Conservation (phyloP, 345 rosid species). For the Hibiscus mutabilis region DNA sequence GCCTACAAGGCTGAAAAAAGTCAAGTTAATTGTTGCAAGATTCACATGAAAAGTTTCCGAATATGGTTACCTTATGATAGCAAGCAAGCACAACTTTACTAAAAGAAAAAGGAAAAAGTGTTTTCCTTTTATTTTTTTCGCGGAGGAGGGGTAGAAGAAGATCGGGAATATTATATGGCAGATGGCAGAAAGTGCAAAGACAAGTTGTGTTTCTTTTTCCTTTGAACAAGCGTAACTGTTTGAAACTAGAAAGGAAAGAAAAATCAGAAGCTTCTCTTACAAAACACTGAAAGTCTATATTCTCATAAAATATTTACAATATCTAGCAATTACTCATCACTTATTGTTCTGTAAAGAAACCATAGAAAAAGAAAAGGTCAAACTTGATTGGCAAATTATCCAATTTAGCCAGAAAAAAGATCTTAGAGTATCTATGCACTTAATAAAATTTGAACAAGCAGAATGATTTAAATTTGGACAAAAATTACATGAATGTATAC, state of each 20-base stretch:
- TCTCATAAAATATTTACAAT: neutral
- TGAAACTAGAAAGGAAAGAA: neutral
- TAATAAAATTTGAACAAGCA: neutral
- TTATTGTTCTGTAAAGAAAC: neutral
- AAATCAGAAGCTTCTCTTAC: neutral
- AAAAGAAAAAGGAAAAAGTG: no score
- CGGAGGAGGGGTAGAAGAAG: neutral
- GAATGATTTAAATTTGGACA: neutral
- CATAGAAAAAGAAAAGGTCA: neutral
- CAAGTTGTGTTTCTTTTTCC: no score
- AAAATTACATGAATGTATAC: conserved; percentile 26
- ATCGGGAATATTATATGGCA: neutral
- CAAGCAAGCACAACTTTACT: neutral
- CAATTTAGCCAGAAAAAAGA: neutral
- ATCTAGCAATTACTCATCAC: neutral
- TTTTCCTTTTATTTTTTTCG: neutral
- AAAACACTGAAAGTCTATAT: neutral
- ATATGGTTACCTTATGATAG: neutral
- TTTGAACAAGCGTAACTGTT: no score
- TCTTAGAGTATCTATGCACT: neutral
- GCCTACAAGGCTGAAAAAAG: neutral
- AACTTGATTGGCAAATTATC: neutral
- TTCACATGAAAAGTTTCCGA: neutral
- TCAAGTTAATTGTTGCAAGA: neutral
- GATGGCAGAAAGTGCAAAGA: no score